Base-by-base conservation (phyloP, 441 rosid species). In the Arabidopsis hybrid region DNA sequence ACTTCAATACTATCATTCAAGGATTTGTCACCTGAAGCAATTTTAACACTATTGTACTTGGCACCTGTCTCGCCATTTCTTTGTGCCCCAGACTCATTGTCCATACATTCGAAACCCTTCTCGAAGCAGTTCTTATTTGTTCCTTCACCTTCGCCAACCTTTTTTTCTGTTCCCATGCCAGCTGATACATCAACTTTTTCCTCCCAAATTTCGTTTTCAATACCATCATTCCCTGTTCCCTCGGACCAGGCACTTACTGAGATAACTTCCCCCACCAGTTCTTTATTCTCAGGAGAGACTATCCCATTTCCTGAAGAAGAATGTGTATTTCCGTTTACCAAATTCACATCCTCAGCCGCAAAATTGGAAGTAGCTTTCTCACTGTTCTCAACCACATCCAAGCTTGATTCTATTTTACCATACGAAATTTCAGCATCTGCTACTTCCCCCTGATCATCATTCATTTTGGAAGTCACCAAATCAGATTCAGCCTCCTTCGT, bases 311-410 rank as follows among this genome's bases (percentile, higher is more conserved):
- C 78, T 32, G 8, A 16, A 51, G 53, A 12, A 49, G 63, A 60
- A 65, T 36, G 61, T 3, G 8, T 42, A 49, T 32, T 71, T 60
- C 70, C 73, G n/a, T 43, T 77, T 51, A 42, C 79, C 57, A 59
- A 42, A 38, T 57, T 65, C 51, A 10, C 49, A 67, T 74, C 84
- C 16, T 65, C 85, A 66, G 43, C 61, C 58, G 66, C 80, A 51
- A 40, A 42, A 47, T 85, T 89, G 76, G 87, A 84, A 16, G 81
- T 85, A 68, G 81, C 74, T 78, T 80, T 78, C 60, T 82, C 81
- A 17, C 52, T 26, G 35, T 71, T 56, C 53, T 49, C 79, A 72
- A 45, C 66, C 18, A 52, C 75, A 75, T 74, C 80, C 67, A 62
- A 53, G 40, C 51, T 67, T 35, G 65, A 69, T 36, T 36, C 74